Conservation (phyloP, 768 basidiomycete species). For the Agrocybe praecox region DNA sequence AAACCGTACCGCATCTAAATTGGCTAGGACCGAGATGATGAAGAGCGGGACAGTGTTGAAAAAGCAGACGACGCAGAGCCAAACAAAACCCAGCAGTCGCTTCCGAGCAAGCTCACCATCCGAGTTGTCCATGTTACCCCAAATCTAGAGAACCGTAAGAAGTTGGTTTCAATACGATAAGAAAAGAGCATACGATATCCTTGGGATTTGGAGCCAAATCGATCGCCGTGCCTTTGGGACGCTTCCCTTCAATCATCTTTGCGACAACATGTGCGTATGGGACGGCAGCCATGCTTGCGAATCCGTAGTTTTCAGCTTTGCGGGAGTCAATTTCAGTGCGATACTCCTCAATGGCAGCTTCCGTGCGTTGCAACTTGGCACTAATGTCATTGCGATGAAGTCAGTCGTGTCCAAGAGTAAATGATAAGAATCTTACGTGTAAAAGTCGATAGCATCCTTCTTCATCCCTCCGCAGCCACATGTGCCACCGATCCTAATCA, state of each 20-base stretch:
- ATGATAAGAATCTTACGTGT: conserved; percentile 59
- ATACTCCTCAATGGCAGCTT: conserved; percentile 72
- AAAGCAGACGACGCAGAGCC: conserved; percentile 82
- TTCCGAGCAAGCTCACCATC: conserved; percentile 68
- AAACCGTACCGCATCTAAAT: conserved; percentile 72
- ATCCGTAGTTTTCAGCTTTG: conserved; percentile 89
- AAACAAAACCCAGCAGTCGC: conserved; percentile 73
- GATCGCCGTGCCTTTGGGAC: conserved; percentile 72
- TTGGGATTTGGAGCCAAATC: conserved; percentile 85
- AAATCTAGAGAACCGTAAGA: conserved; percentile 54
- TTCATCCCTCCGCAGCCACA: conserved; percentile 83
- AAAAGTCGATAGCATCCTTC: conserved; percentile 92
- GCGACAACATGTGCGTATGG: conserved; percentile 90
- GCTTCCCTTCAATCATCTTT: conserved; percentile 65
- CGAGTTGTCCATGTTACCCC: conserved; percentile 85
- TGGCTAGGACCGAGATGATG: conserved; percentile 89
- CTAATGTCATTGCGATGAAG: conserved; percentile 25
- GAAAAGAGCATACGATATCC: conserved; percentile 64
- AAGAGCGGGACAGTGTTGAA: conserved; percentile 94
- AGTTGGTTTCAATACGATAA: not conserved
- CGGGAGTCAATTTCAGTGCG: conserved; percentile 71
- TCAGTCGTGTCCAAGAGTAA: not conserved
- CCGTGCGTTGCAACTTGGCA: conserved; percentile 63
- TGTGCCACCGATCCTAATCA: conserved; percentile 74
- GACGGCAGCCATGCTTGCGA: conserved; percentile 88